Conservation (phyloP, 768 basidiomycete genomes). For the Russula griseocarnosa region DNA sequence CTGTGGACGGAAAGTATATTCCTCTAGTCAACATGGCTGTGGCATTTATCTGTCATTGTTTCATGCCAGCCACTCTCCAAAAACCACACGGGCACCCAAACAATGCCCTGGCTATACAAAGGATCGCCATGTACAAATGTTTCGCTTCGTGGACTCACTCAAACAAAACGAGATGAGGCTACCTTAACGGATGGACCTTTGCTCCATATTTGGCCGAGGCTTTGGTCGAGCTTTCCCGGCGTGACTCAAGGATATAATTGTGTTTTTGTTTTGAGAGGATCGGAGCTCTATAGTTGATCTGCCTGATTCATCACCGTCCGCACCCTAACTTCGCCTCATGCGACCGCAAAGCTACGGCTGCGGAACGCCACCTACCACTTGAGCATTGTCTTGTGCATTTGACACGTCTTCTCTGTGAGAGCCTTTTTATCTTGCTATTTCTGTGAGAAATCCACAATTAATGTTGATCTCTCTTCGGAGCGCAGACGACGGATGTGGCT, state of each 20-base stretch:
- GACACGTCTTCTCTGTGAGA: constrained; percentile 49
- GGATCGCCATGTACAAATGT: no score
- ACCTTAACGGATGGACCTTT: no score
- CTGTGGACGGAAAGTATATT: no score
- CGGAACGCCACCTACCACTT: constrained; percentile 48
- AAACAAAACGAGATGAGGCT: no score
- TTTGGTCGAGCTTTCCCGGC: constrained; percentile 24
- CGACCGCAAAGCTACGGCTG: constrained; percentile 41
- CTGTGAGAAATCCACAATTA: constrained; percentile 57
- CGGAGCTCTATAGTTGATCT: constrained; percentile 28
- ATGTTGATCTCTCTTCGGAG: constrained; percentile 63
- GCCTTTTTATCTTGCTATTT: constrained; percentile 34
- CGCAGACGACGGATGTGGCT: no score
- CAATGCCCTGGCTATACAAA: no score
- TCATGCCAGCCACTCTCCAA: no score
- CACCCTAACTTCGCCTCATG: background rate
- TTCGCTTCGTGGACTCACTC: no score
- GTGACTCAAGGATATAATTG: background rate
- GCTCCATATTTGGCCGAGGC: background rate
- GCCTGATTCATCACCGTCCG: no score
- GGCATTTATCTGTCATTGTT: no score
- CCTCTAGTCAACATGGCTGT: no score
- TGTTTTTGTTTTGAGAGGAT: background rate
- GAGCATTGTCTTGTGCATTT: constrained; percentile 51
- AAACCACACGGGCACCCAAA: no score